These are phyloP conservation scores for Trichocomaceae sp. DNA, from an alignment of 2,329 filamentous ascomycete genomes.

Conservation along the genomic window DNA sequence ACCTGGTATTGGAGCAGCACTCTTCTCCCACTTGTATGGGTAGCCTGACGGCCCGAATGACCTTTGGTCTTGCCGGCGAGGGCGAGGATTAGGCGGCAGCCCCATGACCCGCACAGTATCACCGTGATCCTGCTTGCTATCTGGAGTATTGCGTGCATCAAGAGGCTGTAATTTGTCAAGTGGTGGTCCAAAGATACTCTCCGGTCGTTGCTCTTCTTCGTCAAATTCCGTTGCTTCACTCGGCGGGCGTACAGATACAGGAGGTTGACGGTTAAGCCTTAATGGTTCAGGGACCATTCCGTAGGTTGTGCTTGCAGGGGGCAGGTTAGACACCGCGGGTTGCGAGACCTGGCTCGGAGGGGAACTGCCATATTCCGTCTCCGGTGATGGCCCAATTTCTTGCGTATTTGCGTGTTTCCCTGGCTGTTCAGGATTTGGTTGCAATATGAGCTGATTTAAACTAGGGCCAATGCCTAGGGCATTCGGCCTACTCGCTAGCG, in stretches of 20 bases:
- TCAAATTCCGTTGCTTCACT: slow-evolving; percentile 35
- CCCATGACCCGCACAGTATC: slow-evolving; percentile 16
- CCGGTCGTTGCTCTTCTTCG: slow-evolving; percentile 26
- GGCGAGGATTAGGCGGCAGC: slow-evolving; percentile 31
- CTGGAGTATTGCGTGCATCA: not conserved
- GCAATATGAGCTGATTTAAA: slow-evolving; percentile 14
- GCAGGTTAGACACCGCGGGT: slow-evolving; percentile 31
- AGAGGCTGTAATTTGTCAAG: slow-evolving; percentile 9
- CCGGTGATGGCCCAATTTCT: slow-evolving; percentile 15
- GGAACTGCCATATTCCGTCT: slow-evolving; percentile 23
- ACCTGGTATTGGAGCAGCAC: not conserved
- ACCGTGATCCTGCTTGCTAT: slow-evolving; percentile 1
- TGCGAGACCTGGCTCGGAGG: slow-evolving; percentile 29
- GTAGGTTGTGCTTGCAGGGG: slow-evolving; percentile 27
- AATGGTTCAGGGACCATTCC: slow-evolving; percentile 33
- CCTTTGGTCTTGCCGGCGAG: slow-evolving; percentile 15
- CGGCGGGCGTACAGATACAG: slow-evolving; percentile 17
- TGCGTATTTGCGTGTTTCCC: slow-evolving; percentile 24
- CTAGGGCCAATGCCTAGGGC: slow-evolving; percentile 9
- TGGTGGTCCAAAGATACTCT: slow-evolving; percentile 15
- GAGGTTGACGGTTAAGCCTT: slow-evolving; percentile 23
- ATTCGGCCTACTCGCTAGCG: slow-evolving; percentile 14
- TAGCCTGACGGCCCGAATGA: not conserved
- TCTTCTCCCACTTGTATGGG: slow-evolving; percentile 10
- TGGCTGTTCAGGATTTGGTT: slow-evolving; percentile 4